phyloP scores from a whole-genome alignment of 805 yeast species.

The Starmerella sp. region DNA sequence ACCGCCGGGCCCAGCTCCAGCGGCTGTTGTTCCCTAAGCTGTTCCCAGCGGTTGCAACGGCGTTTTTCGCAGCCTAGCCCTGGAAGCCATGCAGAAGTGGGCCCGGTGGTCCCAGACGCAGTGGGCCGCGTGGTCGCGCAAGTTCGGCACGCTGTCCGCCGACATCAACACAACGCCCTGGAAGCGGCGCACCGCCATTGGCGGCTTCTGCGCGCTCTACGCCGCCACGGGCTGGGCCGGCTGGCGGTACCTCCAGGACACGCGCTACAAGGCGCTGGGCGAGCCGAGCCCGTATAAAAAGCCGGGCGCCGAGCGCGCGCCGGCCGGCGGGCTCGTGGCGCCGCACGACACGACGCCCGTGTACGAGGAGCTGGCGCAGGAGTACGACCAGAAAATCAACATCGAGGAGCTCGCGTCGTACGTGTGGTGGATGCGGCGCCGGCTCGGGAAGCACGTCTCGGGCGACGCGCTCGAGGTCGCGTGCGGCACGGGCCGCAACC shows the following conservation, averaged over 20 bases:
- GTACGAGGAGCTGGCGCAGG: conserved; percentile 60
- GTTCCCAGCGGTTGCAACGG: background rate
- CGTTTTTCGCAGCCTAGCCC: background rate
- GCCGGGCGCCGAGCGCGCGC: conserved; percentile 1
- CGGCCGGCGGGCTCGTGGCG: conserved; percentile 16
- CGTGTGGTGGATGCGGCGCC: conserved; percentile 50
- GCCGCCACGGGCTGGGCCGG: conserved; percentile 18
- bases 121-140: background rate
- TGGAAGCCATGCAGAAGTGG: background rate
- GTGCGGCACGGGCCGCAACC: conserved; percentile 92
- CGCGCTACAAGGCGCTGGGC: conserved; percentile 30
- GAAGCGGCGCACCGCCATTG: conserved; percentile 18
- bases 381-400: conserved; percentile 70
- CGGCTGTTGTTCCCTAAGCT: too few relatives aligned
- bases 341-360: conserved; percentile 57
- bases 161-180: conserved; percentile 17
- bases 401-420: conserved; percentile 49
- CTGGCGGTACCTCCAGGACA: conserved; percentile 27
- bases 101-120: conserved; percentile 2
- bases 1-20: background rate
- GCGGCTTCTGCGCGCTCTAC: conserved; percentile 15
- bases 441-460: conserved; percentile 62
- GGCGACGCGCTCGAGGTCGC: conserved; percentile 94
- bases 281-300: conserved; percentile 26
- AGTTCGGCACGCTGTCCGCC: background rate